phyloP scores from a whole-genome alignment of 345 rosid species.

The Cardiospermum halicacabum region DNA sequence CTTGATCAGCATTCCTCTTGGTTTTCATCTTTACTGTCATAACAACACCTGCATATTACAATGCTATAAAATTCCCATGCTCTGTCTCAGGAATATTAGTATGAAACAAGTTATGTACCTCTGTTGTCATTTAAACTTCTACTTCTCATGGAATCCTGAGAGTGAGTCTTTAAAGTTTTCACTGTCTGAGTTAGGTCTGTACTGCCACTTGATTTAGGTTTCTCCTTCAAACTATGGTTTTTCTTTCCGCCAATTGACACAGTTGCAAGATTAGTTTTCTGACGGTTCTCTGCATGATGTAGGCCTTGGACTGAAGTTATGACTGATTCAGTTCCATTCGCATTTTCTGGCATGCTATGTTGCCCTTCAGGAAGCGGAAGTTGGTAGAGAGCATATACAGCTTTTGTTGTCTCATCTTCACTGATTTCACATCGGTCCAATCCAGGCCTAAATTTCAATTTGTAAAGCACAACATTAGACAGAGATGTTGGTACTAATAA shows the following conservation, averaged over 20 bases:
- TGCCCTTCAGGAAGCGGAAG: constrained; percentile 23
- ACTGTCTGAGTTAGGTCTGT: constrained; percentile 25
- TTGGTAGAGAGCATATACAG: constrained; percentile 24
- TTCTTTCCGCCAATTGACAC: constrained; percentile 25
- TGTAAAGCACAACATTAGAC: constrained; percentile 17
- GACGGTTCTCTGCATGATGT: constrained; percentile 19
- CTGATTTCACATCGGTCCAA: constrained; percentile 43
- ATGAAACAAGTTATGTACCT: constrained; percentile 27
- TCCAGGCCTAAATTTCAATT: constrained; percentile 35
- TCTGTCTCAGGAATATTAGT: constrained; percentile 4
- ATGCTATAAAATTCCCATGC: constrained; percentile 3
- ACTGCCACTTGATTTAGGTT: constrained; percentile 16
- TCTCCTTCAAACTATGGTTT: constrained; percentile 27
- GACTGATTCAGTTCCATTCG: constrained; percentile 22
- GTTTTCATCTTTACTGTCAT: constrained; percentile 34
- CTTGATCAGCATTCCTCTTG: constrained; percentile 38
- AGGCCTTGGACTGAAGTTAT: constrained; percentile 19
- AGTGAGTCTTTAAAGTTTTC: constrained; percentile 27
- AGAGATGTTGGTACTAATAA: constrained; percentile 3
- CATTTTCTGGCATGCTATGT: constrained; percentile 25
- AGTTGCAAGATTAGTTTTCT: constrained; percentile 17
- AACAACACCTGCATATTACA: constrained; percentile 33
- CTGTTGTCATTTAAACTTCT: constrained; percentile 32
- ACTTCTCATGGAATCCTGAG: constrained; percentile 32
- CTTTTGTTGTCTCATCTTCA: constrained; percentile 43